Base-by-base conservation (phyloP, 768 basidiomycete species). In the Tephrocybe sp. region DNA sequence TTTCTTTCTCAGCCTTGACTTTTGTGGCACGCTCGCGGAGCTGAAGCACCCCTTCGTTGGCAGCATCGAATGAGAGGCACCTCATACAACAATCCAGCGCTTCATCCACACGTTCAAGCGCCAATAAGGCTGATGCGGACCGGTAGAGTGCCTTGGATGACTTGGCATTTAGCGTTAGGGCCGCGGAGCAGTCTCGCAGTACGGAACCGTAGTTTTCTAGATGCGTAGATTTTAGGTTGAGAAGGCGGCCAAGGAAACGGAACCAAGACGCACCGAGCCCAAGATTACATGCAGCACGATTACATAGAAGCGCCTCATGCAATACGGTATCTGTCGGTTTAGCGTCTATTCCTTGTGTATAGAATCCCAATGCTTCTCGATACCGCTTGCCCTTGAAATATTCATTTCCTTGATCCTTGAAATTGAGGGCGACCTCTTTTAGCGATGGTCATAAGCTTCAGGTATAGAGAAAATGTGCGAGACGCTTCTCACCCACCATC, bases 361-460 rank as follows among this genome's bases (percentile, higher is more conserved):
- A 99, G 65, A 97, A 97, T 1, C 83, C 82, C 7, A 86, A 52
- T 1, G 97, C 97, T 64, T 98, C 94, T 30, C 90, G 80, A 65
- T 81, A 88, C 36, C 90, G 80, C 61, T 90, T 91, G 23, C 86
- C 86, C 56, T 83, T 86, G 71, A 89, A 95, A 60, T 95, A 91
- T 47, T 94, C 93, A 63, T 97, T 98, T 4, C 94, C 97, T 63
- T 95, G 91, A 45, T 91, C 84, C 66, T 97, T 97, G 69, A 97
- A 97, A 61, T 89, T 94, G 53, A 82, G 77, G 1, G 95, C 92
- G 55, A 92, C 74, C 65, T 98, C 97, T 95, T 55, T 22, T 34
- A 21, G 50, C 30, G 19, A 0, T 16, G 44, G 34, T 47, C 33
- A 19, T 36, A 25, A 40, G 24, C 31, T 19, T 19, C 27, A 19